Percentiles rank a stretch among this genome's conserved stretches.
phyloP scores from a whole-genome alignment of 345 rosid genomes.

The Laguncularia racemosa region DNA sequence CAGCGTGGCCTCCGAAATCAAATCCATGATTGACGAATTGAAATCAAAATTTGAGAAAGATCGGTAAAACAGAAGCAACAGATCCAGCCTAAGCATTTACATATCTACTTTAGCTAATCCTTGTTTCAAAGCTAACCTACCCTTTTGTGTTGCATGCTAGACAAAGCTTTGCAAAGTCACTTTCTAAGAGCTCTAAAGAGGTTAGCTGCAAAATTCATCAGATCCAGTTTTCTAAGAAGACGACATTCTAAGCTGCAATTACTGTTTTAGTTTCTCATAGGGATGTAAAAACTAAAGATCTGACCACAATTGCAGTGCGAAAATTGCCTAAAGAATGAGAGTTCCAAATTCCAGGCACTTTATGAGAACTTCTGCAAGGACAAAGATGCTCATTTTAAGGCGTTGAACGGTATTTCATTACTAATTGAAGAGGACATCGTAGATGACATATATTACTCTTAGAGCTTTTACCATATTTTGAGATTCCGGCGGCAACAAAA shows the following conservation, averaged over 20 bases:
- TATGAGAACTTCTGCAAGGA: constrained; percentile 63
- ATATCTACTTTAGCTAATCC: not conserved
- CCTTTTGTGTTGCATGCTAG: constrained; percentile 19
- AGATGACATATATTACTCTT: too few relatives aligned
- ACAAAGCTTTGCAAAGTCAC: constrained; percentile 56
- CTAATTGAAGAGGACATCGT: too few relatives aligned
- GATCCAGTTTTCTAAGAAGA: not conserved
- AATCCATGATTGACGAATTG: constrained; percentile 60
- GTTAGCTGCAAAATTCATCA: constrained; percentile 21
- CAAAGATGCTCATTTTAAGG: constrained; percentile 45
- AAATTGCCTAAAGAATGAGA: constrained; percentile 53
- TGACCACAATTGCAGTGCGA: constrained; percentile 35
- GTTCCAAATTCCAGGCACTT: constrained; percentile 54
- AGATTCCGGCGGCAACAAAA: too few relatives aligned
- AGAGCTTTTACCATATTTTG: too few relatives aligned
- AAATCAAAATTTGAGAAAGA: constrained; percentile 70
- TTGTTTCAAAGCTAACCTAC: not conserved
- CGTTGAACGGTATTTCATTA: constrained; percentile 38
- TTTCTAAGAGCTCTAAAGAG: constrained; percentile 79
- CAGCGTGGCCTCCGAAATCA: constrained; percentile 69
- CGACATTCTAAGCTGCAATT: not conserved
- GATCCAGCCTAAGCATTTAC: not conserved
- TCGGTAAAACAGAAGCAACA: constrained; percentile 32
- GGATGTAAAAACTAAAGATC: not conserved
- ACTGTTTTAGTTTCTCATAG: not conserved